Percentiles rank a stretch among this genome's conserved stretches.
These are phyloP conservation scores for Aspergillus wentii DNA, from an alignment of 495 filamentous ascomycete species.

Conservation along the genomic window DNA sequence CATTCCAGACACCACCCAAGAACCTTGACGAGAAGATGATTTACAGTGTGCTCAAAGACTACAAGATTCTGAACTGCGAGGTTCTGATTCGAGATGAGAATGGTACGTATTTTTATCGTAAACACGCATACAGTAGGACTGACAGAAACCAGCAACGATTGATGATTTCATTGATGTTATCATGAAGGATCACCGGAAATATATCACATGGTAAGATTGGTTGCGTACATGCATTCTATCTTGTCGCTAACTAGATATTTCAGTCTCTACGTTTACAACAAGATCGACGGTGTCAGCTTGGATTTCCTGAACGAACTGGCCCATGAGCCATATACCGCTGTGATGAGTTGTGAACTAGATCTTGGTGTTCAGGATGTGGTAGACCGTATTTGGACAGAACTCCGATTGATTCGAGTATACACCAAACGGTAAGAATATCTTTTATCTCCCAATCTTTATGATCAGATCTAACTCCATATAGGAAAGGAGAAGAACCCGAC, in stretches of 20 bases:
- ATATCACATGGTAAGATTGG: constrained; percentile 68
- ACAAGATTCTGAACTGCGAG: constrained; percentile 98
- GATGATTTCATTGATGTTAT: constrained; percentile 99
- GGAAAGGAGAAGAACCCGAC: constrained; percentile 85
- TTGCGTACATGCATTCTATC: too few relatives aligned
- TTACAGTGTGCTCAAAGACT: constrained; percentile 92
- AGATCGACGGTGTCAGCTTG: constrained; percentile 93
- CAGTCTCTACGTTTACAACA: constrained; percentile 99
- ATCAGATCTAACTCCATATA: constrained; percentile 15
- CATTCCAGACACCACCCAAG: constrained; percentile 85
- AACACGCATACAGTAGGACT: constrained; percentile 1
- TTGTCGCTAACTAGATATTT: constrained; percentile 5
- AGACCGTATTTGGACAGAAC: constrained; percentile 91
- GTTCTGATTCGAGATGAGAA: constrained; percentile 93
- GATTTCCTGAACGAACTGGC: constrained; percentile 91
- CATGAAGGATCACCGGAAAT: constrained; percentile 98
- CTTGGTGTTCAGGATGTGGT: constrained; percentile 95
- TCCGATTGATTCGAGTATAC: constrained; percentile 87
- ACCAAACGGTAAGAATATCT: constrained; percentile 67
- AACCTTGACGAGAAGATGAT: constrained; percentile 95
- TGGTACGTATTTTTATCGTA: constrained; percentile 35
- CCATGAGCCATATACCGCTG: constrained; percentile 85
- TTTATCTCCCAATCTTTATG: not conserved
- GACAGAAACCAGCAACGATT: constrained; percentile 61
- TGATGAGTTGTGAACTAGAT: constrained; percentile 98